Base-by-base conservation (phyloP, 345 rosid genomes). In the Gossypium rotundifolium region DNA sequence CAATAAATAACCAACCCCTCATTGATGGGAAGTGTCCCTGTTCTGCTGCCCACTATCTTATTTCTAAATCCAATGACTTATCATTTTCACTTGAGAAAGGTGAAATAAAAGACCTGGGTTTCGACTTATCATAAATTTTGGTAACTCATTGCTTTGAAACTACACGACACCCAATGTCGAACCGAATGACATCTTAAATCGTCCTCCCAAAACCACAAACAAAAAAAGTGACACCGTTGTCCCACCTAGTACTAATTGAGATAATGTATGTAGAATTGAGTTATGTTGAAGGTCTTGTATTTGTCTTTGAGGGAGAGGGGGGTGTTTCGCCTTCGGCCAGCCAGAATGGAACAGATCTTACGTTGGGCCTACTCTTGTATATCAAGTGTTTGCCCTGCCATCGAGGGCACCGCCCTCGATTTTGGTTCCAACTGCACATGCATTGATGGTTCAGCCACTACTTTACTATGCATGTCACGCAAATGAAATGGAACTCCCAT, bases 11-110 rank as follows among this genome's bases (percentile, higher is more conserved):
- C 12, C 13, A 12, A 33, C 40, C 7, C 49, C 14, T 25, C 72
- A 68, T 68, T 68, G 18, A 68, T 68, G 71, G 72, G 22, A 68
- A 64, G 69, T 64, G 69, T 64, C 69, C 16, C 16, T 33, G 7
- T 33, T 33, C 7, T 68, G 72, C 48, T 48, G 38, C 20, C 42
- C 42, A 48, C 42, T 14, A 16, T 48, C 22, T 7, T 48, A 16
- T 54, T 54, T 54, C 55, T 23, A 11, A 16, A 23, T 9, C 40
- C 1, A 22, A 3, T 8, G 42, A 48, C 20, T 25, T 33, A 2
- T 68, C 72, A 49, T 48, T 67, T 67, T 48, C 57, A 48, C 54
- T 23, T 2, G 7, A 23, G 42, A 23, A 66, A 66, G 29, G 3
- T 14, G 57, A 67, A 46, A 22, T 66, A 66, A 65, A 22, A 8